Evolutionary conservation across 192 early-diverging fungal species (phyloP).

Genomic region (Umbelopsis sp.): DNA sequence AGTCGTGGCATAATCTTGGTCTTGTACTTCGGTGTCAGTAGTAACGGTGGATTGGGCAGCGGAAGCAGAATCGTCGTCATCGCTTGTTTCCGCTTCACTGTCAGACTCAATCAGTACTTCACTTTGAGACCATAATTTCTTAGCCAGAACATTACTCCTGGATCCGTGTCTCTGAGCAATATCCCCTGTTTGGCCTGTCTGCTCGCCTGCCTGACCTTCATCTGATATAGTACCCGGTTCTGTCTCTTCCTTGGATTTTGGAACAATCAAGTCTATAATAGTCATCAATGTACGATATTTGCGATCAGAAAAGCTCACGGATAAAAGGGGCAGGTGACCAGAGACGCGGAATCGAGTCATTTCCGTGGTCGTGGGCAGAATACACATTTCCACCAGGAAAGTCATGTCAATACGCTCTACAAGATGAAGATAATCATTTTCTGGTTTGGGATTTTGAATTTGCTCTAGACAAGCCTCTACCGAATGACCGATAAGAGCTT

Average conservation of each 20-base stretch:
- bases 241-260: conserved; percentile 34
- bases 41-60: conserved; percentile 58
- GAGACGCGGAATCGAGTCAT: conserved; percentile 76
- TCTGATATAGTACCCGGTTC: too few relatives aligned
- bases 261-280: conserved; percentile 71
- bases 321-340: conserved; percentile 80
- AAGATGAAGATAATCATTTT: conserved; percentile 71
- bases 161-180: conserved; percentile 9
- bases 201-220: neutral
- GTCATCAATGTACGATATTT: conserved; percentile 92
- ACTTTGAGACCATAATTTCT: conserved; percentile 24
- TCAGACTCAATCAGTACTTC: conserved; percentile 36
- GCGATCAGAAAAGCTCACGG: conserved; percentile 89
- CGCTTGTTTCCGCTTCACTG: conserved; percentile 31
- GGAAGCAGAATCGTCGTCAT: conserved; percentile 35
- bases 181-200: neutral
- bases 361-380: conserved; percentile 75
- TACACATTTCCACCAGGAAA: conserved; percentile 83
- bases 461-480: conserved; percentile 73
- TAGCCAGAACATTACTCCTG: conserved; percentile 23
- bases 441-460: conserved; percentile 54
- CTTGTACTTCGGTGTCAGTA: conserved; percentile 43
- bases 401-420: conserved; percentile 87
- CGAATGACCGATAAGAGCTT: conserved; percentile 82
- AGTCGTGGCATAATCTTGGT: neutral